phyloP scores from a whole-genome alignment of 2,329 filamentous ascomycete species.

The Verticillium isaacii region DNA sequence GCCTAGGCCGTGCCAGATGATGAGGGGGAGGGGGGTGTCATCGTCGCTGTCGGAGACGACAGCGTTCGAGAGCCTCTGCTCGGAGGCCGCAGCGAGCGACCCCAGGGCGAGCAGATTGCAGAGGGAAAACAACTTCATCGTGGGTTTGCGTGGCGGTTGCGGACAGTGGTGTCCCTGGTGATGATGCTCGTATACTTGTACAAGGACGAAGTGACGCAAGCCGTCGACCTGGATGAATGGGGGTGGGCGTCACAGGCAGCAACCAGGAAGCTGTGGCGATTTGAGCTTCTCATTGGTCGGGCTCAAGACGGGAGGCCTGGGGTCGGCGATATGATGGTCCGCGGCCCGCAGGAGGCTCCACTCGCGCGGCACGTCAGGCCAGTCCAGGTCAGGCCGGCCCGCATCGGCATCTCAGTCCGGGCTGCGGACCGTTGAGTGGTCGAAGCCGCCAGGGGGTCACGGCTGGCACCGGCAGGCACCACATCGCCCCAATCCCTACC shows the following conservation, averaged over 20 bases:
- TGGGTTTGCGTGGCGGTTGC: constrained; percentile 8
- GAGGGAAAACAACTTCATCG: constrained; percentile 25
- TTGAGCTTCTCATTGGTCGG: constrained; percentile 14
- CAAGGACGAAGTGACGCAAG: neutral
- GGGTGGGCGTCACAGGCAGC: neutral
- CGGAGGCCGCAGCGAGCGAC: constrained; percentile 13
- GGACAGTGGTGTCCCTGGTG: neutral
- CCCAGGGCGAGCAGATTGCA: constrained; percentile 26
- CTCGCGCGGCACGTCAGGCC: neutral
- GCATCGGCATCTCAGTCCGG: neutral
- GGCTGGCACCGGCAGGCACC: neutral
- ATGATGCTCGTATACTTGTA: neutral
- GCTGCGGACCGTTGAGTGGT: neutral
- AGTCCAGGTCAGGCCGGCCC: neutral
- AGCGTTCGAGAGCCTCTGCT: neutral
- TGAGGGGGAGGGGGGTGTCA: constrained; percentile 74
- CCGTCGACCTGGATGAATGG: constrained; percentile 5
- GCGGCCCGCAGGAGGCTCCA: neutral
- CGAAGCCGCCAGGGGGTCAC: neutral
- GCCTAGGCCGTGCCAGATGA: constrained; percentile 87
- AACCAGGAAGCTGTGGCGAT: neutral
- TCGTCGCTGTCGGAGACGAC: constrained; percentile 28
- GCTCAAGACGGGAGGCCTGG: neutral
- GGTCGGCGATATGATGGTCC: neutral
- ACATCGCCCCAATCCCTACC: neutral